These are phyloP conservation scores for Cenchrus americanus DNA, from an alignment of 176 grass and related monocot genomes.

Conservation along the genomic window DNA sequence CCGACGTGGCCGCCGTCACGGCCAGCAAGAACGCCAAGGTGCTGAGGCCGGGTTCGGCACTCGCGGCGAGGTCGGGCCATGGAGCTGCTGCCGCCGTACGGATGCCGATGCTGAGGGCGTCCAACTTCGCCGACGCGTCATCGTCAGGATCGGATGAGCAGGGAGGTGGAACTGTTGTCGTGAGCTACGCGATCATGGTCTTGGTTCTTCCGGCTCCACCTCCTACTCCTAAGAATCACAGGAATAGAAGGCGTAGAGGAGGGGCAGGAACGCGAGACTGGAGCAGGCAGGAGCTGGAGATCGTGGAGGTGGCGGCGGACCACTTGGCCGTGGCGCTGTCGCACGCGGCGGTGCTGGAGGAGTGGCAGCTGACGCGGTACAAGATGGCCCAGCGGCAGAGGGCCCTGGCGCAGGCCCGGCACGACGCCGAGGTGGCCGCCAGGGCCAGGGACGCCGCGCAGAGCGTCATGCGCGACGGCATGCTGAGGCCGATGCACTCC, in stretches of 20 bases:
- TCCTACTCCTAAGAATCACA: not conserved
- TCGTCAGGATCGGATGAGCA: not conserved
- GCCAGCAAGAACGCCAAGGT: constrained; percentile 52
- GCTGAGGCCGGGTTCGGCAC: constrained; percentile 46
- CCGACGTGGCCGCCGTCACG: constrained; percentile 55
- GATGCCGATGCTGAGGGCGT: constrained; percentile 58
- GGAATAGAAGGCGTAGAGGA: not conserved
- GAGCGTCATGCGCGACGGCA: constrained; percentile 7
- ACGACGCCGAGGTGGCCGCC: not conserved
- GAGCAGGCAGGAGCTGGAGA: constrained; percentile 20
- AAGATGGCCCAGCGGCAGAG: constrained; percentile 5
- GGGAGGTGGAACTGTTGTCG: not conserved
- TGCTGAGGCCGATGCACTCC: constrained; percentile 14
- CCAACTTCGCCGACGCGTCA: not conserved
- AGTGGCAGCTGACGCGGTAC: constrained; percentile 26
- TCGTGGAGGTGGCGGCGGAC: constrained; percentile 18
- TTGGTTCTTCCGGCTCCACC: not conserved
- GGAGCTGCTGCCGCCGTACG: constrained; percentile 57
- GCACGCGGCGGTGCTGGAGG: constrained; percentile 14
- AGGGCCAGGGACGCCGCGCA: constrained; percentile 7
- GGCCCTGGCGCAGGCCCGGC: not conserved
- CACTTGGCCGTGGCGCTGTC: constrained; percentile 25
- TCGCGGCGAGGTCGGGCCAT: constrained; percentile 7
- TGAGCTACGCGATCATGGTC: constrained; percentile 6
- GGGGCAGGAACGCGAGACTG: not conserved